Conservation (phyloP, 192 early-diverging fungal species). For the Rhizoclosmatium globosum region DNA sequence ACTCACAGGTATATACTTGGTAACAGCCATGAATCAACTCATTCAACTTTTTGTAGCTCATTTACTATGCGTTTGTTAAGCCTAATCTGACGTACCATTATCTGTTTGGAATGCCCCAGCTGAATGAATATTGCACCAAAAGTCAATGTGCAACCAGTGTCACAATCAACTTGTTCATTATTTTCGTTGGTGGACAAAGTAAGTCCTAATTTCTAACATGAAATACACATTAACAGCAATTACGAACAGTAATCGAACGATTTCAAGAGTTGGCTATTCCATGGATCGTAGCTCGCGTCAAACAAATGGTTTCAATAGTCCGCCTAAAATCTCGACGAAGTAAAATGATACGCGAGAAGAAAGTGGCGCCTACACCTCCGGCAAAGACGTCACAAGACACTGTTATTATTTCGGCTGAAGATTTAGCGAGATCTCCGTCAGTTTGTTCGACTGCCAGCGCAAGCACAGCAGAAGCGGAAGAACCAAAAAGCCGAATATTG, state of each 20-base stretch:
- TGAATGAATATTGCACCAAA: constrained; percentile 34
- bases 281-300: constrained; percentile 15
- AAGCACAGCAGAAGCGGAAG: no score
- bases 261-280: constrained; percentile 40
- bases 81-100: constrained; percentile 18
- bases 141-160: constrained; percentile 32
- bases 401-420: no score
- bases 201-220: background rate
- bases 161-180: constrained; percentile 38
- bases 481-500: no score
- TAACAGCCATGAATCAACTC: background rate
- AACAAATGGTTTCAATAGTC: constrained; percentile 6
- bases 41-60: background rate
- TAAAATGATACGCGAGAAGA: constrained; percentile 9
- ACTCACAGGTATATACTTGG: constrained; percentile 48
- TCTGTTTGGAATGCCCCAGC: constrained; percentile 25
- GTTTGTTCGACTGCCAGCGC: no score
- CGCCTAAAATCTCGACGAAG: constrained; percentile 5
- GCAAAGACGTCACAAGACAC: no score
- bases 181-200: constrained; percentile 42
- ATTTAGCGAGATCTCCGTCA: no score
- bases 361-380: background rate
- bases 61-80: constrained; percentile 42
- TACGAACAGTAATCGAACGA: constrained; percentile 29
- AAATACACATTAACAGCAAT: background rate